A percentile compares a stretch with the other conserved stretches of the same genome.
Evolutionary conservation across 371 early-diverging fungal genomes (phyloP).

Genomic region (Sporodiniella umbellata): DNA sequence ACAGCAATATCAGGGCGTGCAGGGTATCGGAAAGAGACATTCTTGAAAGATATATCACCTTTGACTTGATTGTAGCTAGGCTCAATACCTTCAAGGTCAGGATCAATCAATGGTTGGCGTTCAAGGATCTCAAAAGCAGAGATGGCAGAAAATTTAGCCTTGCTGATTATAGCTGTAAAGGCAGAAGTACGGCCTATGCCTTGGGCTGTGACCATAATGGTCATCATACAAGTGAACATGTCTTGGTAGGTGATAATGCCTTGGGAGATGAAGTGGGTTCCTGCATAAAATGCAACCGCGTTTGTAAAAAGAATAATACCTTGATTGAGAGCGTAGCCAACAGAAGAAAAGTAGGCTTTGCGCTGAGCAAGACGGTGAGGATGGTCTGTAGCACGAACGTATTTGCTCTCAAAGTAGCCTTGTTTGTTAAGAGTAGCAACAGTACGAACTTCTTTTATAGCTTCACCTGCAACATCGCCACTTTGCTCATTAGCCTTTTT

Average conservation of each 20-base stretch:
- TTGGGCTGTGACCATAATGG: constrained; percentile 67
- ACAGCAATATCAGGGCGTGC: constrained; percentile 74
- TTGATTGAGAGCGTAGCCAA: constrained; percentile 69
- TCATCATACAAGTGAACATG: constrained; percentile 64
- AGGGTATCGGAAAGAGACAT: constrained; percentile 81
- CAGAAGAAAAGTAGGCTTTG: constrained; percentile 50
- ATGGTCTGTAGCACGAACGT: constrained; percentile 48
- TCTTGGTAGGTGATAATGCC: constrained; percentile 27
- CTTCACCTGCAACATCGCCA: constrained; percentile 79
- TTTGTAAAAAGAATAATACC: constrained; percentile 61
- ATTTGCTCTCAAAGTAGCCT: constrained; percentile 55
- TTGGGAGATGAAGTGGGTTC: constrained; percentile 40
- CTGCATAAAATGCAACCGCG: constrained; percentile 60
- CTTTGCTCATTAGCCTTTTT: constrained; percentile 67
- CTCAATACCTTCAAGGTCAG: constrained; percentile 56
- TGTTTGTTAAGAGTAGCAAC: constrained; percentile 83
- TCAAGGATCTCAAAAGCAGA: constrained; percentile 70
- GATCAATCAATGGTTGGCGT: constrained; percentile 68
- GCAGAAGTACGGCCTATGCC: constrained; percentile 58
- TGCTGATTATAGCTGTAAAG: constrained; percentile 57
- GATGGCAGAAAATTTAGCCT: constrained; percentile 83
- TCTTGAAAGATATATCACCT: constrained; percentile 54
- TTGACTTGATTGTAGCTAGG: constrained; percentile 27
- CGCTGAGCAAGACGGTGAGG: constrained; percentile 63
- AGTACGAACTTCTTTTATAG: constrained; percentile 84